phyloP scores from a whole-genome alignment of 257 asterid species.

The Cynanchum wilfordii region DNA sequence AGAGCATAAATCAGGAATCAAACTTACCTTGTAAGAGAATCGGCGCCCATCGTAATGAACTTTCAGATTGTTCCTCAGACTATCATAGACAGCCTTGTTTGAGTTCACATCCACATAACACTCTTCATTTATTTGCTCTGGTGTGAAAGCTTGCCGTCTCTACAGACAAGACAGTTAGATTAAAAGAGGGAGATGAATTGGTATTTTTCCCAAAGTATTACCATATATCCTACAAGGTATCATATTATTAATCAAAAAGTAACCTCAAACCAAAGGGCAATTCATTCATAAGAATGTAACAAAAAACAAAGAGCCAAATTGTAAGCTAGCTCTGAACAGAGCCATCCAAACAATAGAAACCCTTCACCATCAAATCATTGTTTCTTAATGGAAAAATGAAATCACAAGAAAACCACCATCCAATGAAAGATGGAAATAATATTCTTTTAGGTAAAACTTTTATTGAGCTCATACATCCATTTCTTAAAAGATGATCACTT shows the following conservation, averaged over 20 bases:
- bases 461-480: not conserved
- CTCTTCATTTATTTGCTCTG: slow-evolving; percentile 16
- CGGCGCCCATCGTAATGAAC: slow-evolving; percentile 9
- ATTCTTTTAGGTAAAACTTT: not conserved
- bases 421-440: not conserved
- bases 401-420: not conserved
- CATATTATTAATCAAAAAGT: not conserved
- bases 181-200: not conserved
- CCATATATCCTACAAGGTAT: not conserved
- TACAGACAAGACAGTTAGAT: not conserved
- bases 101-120: slow-evolving; percentile 11
- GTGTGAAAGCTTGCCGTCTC: slow-evolving; percentile 12
- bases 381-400: not conserved
- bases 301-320: not conserved
- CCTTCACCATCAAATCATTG: not conserved
- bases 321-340: not conserved
- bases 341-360: not conserved
- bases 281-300: not conserved
- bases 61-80: slow-evolving; percentile 10
- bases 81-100: slow-evolving; percentile 10
- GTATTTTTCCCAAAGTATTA: slow-evolving; percentile 1
- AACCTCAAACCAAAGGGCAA: not conserved
- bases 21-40: slow-evolving; percentile 11
- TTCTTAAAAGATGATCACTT: too few species aligned
- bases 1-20: not conserved